A percentile compares a stretch with the other conserved stretches of the same genome.
Evolutionary conservation across 75 land plant genomes (phyloP).

Genomic region (Cupressus sempervirens): DNA sequence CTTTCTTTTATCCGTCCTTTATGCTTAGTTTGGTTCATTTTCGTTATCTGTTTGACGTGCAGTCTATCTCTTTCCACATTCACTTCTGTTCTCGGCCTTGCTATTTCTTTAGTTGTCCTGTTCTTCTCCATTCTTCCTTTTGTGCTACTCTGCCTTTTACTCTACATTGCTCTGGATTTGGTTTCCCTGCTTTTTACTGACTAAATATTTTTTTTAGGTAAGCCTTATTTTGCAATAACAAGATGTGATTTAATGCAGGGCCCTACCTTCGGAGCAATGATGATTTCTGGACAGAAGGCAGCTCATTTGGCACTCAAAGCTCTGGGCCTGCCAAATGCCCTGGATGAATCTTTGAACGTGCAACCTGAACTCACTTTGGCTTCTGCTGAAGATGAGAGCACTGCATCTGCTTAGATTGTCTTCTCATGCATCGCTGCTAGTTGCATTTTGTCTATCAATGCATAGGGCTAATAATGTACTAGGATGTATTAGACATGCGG

Average conservation of each 20-base stretch:
- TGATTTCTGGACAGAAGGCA: slow-evolving; percentile 90
- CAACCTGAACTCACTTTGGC: slow-evolving; percentile 69
- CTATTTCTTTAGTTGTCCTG: not conserved
- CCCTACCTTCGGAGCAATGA: slow-evolving; percentile 89
- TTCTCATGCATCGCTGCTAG: not conserved
- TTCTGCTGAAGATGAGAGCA: slow-evolving; percentile 46
- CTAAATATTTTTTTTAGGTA: not conserved
- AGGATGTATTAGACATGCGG: not conserved
- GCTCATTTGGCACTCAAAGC: slow-evolving; percentile 72
- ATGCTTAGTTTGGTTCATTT: not conserved
- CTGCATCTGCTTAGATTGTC: slow-evolving; percentile 32
- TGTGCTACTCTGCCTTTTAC: not conserved
- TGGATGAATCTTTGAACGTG: slow-evolving; percentile 47
- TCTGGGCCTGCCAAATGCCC: slow-evolving; percentile 64
- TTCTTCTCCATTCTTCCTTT: not conserved
- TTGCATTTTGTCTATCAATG: not conserved
- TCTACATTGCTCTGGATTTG: not conserved
- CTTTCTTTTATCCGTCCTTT: not conserved
- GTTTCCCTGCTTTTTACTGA: not conserved
- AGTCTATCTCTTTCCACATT: not conserved
- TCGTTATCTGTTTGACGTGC: not conserved
- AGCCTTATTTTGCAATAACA: not conserved
- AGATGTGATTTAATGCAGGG: slow-evolving; percentile 42
- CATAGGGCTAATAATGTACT: not conserved
- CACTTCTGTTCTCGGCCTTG: not conserved